Base-by-base conservation (phyloP, 768 basidiomycete species). In the Sporobolomyces roseus region DNA sequence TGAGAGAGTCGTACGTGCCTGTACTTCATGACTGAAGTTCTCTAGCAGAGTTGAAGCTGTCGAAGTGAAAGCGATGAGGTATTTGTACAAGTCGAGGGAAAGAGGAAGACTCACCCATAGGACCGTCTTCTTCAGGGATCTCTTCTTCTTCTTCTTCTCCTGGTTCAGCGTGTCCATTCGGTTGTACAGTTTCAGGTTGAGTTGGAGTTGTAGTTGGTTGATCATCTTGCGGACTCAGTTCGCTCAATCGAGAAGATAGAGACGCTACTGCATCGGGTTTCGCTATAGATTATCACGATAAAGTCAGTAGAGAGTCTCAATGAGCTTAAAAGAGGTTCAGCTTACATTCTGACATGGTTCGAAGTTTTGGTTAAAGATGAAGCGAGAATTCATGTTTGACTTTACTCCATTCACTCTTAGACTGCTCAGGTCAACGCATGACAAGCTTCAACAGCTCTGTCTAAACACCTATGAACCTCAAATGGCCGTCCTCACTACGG, bases 1-100 rank as follows among this genome's bases (percentile, higher is more conserved):
- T n/a, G n/a, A n/a, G n/a, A n/a, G n/a, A n/a, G n/a, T n/a, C n/a
- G n/a, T n/a, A n/a, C n/a, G n/a, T n/a, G n/a, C n/a, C n/a, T 91
- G 71, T 19, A 73, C 72, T 48, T 73, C 72, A 29, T 73, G 68
- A 29, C 55, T 60, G 27, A 70, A 52, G 65, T 66, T 73, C 54
- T 69, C 68, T 29, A 73, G 61, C 27, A 73, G 50, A 2, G 35
- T 36, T 8, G 65, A 66, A 17, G 68, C 72, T 73, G 59, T 45
- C 13, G 9, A 8, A 30, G 12, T 13, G 33, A 45, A n/a, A 7
- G 32, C 21, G 35, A 33, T 23, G 46, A 27, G 56, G 38, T 59
- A 33, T 21, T 41, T 46, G 17, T 41, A 9, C 38, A 41, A 41
- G 38, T 41, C 17, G 38, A 35, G 4, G 25, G 56, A 59, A 7